A percentile compares a stretch with the other conserved stretches of the same genome.
Evolutionary conservation across 164 flowering plant genomes (phyloP).

Genomic region (Warburgia ugandensis): DNA sequence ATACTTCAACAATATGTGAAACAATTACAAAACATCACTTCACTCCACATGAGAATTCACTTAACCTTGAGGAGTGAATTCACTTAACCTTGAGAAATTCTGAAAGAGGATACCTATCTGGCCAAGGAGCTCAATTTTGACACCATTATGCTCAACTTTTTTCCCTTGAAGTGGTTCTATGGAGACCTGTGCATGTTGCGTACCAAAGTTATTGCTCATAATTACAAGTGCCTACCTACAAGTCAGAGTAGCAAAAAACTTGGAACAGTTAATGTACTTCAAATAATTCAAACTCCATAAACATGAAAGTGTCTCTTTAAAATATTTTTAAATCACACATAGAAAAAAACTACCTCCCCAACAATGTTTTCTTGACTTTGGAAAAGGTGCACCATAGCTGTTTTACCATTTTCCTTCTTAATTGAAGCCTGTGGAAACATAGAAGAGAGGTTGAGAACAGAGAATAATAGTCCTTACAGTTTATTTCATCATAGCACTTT

Average conservation of each 20-base stretch:
- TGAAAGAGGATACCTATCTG: constrained; percentile 54
- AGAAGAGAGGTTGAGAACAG: too few species aligned
- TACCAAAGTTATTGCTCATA: background rate
- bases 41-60: too few species aligned
- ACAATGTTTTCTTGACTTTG: constrained; percentile 87
- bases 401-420: constrained; percentile 89
- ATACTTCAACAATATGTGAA: too few species aligned
- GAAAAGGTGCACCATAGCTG: constrained; percentile 61
- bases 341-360: constrained; percentile 65
- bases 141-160: constrained; percentile 95
- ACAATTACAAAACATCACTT: too few species aligned
- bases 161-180: constrained; percentile 90
- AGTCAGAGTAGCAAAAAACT: background rate
- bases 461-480: background rate
- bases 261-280: background rate
- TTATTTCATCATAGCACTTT: background rate
- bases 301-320: too few species aligned
- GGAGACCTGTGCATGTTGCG: constrained; percentile 39
- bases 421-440: constrained; percentile 43
- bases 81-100: background rate
- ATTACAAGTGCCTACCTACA: background rate
- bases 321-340: too few species aligned
- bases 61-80: too few species aligned
- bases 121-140: constrained; percentile 97
- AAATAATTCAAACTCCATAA: constrained; percentile 1